Evolutionary conservation across 495 filamentous ascomycete genomes (phyloP).

Genomic region (Letharia columbiana): DNA sequence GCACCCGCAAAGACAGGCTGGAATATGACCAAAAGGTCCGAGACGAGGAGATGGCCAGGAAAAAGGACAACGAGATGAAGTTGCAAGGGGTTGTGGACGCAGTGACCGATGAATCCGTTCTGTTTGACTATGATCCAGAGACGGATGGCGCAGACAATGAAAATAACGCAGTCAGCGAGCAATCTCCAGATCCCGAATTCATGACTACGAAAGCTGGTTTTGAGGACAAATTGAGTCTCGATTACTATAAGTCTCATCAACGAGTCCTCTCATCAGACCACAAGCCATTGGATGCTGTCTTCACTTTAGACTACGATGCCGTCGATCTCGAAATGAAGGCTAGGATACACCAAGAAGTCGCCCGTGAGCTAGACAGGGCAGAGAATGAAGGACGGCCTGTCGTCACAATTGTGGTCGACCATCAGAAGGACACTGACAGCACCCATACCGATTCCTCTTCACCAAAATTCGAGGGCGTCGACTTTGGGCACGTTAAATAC

Average conservation of each 20-base stretch:
- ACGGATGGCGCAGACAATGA: slow-evolving; percentile 47
- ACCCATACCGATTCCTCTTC: slow-evolving; percentile 18
- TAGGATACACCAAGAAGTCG: slow-evolving; percentile 77
- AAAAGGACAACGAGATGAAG: slow-evolving; percentile 78
- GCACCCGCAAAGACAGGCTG: slow-evolving; percentile 60
- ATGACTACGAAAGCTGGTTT: slow-evolving; percentile 47
- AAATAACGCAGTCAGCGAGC: slow-evolving; percentile 45
- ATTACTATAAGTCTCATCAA: slow-evolving; percentile 81
- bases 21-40: slow-evolving; percentile 58
- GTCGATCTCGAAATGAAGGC: slow-evolving; percentile 76
- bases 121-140: slow-evolving; percentile 87
- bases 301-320: slow-evolving; percentile 72
- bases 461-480: slow-evolving; percentile 49
- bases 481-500: slow-evolving; percentile 68
- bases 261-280: slow-evolving; percentile 88
- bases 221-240: slow-evolving; percentile 55
- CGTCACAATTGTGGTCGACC: slow-evolving; percentile 77
- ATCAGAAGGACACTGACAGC: slow-evolving; percentile 30
- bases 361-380: slow-evolving; percentile 74
- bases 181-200: slow-evolving; percentile 29
- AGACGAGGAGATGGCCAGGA: slow-evolving; percentile 57
- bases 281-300: slow-evolving; percentile 78
- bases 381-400: slow-evolving; percentile 87
- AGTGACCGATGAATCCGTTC: slow-evolving; percentile 62
- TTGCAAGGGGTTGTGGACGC: slow-evolving; percentile 65